phyloP scores from a whole-genome alignment of 225 moss, liverwort and hornwort species.

The Neckera pumila region DNA sequence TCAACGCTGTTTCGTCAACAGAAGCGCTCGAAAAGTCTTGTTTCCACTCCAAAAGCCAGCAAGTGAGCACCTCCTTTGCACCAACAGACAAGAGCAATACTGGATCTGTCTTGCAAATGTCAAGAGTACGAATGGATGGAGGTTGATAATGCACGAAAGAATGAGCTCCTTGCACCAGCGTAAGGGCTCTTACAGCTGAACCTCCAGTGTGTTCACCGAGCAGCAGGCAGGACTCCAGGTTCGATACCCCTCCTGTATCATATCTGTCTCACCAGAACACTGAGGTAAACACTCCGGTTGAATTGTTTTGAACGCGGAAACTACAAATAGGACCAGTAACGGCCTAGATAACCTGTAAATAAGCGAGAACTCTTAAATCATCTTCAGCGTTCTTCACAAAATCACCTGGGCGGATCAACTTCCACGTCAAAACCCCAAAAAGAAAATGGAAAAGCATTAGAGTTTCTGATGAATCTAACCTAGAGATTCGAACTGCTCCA shows the following conservation, averaged over 20 bases:
- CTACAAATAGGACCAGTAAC: background rate
- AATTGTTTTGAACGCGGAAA: background rate
- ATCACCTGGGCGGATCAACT: background rate
- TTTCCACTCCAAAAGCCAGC: conserved; percentile 76
- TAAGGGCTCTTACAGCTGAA: conserved; percentile 83
- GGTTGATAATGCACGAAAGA: conserved; percentile 17
- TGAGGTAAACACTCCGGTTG: background rate
- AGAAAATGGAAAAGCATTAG: background rate
- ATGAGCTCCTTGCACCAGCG: conserved; percentile 51
- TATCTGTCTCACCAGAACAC: conserved; percentile 44
- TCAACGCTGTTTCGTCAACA: background rate
- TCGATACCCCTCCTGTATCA: conserved; percentile 17
- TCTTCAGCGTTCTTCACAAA: background rate
- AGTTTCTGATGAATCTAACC: conserved; percentile 25
- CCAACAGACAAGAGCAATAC: conserved; percentile 77
- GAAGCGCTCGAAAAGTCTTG: background rate
- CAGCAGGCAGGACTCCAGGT: conserved; percentile 42
- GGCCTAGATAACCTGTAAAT: background rate
- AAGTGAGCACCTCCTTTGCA: conserved; percentile 89
- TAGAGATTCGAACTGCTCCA: conserved; percentile 71
- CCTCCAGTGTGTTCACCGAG: conserved; percentile 93
- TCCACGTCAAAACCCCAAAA: background rate
- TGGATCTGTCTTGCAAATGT: conserved; percentile 8
- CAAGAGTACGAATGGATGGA: conserved; percentile 13
- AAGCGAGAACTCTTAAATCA: background rate